phyloP scores from a whole-genome alignment of 768 basidiomycete genomes.

The Pisolithus orientalis region DNA sequence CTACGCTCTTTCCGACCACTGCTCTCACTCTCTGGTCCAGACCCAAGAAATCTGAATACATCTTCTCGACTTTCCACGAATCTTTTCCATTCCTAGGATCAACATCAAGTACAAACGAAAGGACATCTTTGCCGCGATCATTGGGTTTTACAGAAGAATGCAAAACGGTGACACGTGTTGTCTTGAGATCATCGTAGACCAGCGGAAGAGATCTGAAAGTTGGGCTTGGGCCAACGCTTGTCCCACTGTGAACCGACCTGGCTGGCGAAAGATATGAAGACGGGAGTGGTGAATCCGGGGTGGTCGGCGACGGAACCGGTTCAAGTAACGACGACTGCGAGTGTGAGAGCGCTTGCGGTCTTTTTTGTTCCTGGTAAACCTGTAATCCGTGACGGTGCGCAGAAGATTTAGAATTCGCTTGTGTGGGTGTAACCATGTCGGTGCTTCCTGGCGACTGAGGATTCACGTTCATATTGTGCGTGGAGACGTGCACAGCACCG shows the following conservation, averaged over 20 bases:
- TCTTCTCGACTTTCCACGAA: slow-evolving; percentile 82
- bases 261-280: slow-evolving; percentile 26
- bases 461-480: slow-evolving; percentile 5
- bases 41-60: slow-evolving; percentile 88
- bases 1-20: slow-evolving; percentile 51
- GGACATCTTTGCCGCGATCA: slow-evolving; percentile 85
- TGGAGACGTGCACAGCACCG: slow-evolving; percentile 5
- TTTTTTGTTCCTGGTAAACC: slow-evolving; percentile 20
- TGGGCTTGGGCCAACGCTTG: slow-evolving; percentile 25
- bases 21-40: slow-evolving; percentile 74
- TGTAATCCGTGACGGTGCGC: slow-evolving; percentile 3
- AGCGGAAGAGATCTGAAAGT: slow-evolving; percentile 71
- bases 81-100: slow-evolving; percentile 67
- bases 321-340: slow-evolving; percentile 18
- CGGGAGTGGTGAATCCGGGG: slow-evolving; percentile 24
- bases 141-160: slow-evolving; percentile 84
- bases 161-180: slow-evolving; percentile 63
- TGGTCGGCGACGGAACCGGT: slow-evolving; percentile 8
- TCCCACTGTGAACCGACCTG: slow-evolving; percentile 12
- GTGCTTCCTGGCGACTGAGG: slow-evolving; percentile 3
- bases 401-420: slow-evolving; percentile 17
- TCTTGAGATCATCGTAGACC: slow-evolving; percentile 63
- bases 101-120: slow-evolving; percentile 81
- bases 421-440: slow-evolving; percentile 7
- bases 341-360: slow-evolving; percentile 16